Percentiles rank a stretch among this genome's conserved stretches.
phyloP scores from a whole-genome alignment of 129 eudicot species.

The Chrysanthemum makinoi region DNA sequence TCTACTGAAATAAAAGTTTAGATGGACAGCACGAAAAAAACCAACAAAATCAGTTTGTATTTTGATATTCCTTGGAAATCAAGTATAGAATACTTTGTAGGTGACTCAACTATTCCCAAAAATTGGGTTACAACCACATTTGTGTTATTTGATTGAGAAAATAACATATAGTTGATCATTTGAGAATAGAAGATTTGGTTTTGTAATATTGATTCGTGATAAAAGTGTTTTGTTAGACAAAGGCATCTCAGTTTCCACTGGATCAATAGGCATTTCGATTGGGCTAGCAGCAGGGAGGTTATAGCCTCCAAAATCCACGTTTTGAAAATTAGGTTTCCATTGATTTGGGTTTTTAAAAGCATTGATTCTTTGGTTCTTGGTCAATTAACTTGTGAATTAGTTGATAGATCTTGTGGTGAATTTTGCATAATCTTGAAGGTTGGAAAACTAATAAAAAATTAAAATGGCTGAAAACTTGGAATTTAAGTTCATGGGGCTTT shows the following conservation, averaged over 20 bases:
- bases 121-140: no score
- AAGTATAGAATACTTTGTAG: no score
- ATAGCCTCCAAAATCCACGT: slow-evolving; percentile 90
- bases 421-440: slow-evolving; percentile 94
- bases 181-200: slow-evolving; percentile 16
- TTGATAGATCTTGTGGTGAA: slow-evolving; percentile 87
- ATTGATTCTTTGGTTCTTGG: no score
- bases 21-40: no score
- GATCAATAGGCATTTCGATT: slow-evolving; percentile 89
- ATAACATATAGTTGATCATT: no score
- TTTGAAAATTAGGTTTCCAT: slow-evolving; percentile 95
- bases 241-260: slow-evolving; percentile 97
- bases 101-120: no score
- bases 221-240: slow-evolving; percentile 77
- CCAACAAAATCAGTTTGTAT: no score
- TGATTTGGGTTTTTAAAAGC: no score
- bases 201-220: slow-evolving; percentile 74
- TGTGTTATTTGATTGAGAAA: no score
- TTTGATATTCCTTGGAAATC: no score
- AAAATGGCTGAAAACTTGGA: not conserved
- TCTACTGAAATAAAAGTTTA: not conserved
- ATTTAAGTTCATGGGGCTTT: no score
- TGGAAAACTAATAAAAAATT: slow-evolving; percentile 40
- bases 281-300: slow-evolving; percentile 93
- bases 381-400: slow-evolving; percentile 96